A percentile compares a stretch with the other conserved stretches of the same genome.
phyloP scores from a whole-genome alignment of 352 stramenopile genomes.

The Globisporangium takayamanum region DNA sequence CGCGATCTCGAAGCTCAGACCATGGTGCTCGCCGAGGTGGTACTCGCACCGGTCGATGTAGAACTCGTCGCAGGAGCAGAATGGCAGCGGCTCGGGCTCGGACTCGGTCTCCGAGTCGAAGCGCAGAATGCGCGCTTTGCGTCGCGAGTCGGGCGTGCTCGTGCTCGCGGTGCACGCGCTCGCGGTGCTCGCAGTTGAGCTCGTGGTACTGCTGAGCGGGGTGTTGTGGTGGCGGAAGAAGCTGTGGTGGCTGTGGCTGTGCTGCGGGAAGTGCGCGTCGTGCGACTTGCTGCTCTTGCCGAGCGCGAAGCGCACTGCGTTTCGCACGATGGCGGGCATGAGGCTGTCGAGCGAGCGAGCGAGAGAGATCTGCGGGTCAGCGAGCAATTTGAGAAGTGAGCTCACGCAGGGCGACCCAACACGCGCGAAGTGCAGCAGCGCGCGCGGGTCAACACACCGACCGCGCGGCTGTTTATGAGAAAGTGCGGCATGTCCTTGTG shows the following conservation, averaged over 20 bases:
- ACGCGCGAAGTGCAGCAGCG: no score
- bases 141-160: conserved; percentile 1
- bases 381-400: no score
- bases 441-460: no score
- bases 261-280: conserved; percentile 1
- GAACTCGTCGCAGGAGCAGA: conserved; percentile 41
- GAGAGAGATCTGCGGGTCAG: neutral
- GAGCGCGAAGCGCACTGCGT: conserved; percentile 12
- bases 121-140: conserved; percentile 1
- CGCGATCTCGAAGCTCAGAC: conserved; percentile 42
- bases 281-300: conserved; percentile 10
- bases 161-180: neutral
- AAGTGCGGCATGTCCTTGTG: no score
- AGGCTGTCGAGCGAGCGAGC: neutral
- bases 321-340: conserved; percentile 11
- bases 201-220: conserved; percentile 3
- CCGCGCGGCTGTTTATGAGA: no score
- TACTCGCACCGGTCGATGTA: conserved; percentile 43
- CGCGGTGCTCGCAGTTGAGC: neutral
- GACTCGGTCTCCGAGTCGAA: conserved; percentile 44
- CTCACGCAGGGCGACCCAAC: no score
- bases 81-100: conserved; percentile 36
- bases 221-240: neutral
- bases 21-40: conserved; percentile 41
- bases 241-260: neutral